Conservation (phyloP, 768 basidiomycete genomes). For the Jaapia argillacea region DNA sequence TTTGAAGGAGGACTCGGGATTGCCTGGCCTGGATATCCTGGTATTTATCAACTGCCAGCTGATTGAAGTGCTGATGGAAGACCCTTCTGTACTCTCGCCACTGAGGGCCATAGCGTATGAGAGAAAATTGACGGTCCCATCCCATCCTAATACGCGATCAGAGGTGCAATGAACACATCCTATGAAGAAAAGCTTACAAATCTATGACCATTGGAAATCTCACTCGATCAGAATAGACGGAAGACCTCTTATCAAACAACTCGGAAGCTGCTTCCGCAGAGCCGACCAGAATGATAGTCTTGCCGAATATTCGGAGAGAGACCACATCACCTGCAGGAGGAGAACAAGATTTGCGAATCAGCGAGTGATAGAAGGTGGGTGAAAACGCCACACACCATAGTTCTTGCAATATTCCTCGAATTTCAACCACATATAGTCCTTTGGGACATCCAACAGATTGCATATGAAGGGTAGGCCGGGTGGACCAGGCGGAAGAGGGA, state of each 20-base stretch:
- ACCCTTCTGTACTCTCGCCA: conserved; percentile 17
- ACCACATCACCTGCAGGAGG: conserved; percentile 50
- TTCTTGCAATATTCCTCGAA: conserved; percentile 8
- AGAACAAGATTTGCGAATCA: conserved; percentile 45
- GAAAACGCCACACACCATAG: conserved; percentile 7
- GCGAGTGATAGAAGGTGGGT: conserved; percentile 10
- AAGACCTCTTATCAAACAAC: conserved; percentile 59
- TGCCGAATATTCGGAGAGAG: conserved; percentile 55
- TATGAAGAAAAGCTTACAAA: conserved; percentile 1
- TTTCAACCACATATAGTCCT: conserved; percentile 8
- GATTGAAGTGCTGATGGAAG: conserved; percentile 16
- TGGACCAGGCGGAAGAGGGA: background rate
- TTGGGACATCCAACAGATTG: conserved; percentile 7
- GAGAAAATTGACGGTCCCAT: conserved; percentile 14
- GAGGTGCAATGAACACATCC: background rate
- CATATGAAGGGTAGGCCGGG: conserved; percentile 4
- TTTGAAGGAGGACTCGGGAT: background rate
- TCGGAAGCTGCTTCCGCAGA: conserved; percentile 48
- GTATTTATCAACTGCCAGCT: conserved; percentile 2
- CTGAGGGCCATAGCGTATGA: conserved; percentile 14
- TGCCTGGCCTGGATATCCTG: conserved; percentile 1
- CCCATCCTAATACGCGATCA: conserved; percentile 11
- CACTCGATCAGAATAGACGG: conserved; percentile 53
- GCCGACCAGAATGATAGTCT: conserved; percentile 61
- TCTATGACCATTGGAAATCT: conserved; percentile 8